Percentiles rank a stretch among this genome's conserved stretches.
Evolutionary conservation across 257 asterid genomes (phyloP).

Genomic region (Solanum chaucha): DNA sequence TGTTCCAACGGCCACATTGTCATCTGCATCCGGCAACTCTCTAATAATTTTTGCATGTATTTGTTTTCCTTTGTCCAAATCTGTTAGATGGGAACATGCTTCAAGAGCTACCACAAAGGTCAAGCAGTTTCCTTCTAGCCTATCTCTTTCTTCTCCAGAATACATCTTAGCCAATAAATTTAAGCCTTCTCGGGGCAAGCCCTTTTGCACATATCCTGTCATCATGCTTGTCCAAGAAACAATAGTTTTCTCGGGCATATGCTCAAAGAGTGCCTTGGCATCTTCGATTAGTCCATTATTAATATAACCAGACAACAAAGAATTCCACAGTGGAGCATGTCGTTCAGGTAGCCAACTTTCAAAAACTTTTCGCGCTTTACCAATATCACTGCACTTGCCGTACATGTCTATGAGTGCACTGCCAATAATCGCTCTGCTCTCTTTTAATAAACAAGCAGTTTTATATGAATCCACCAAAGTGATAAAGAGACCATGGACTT

Average conservation of each 20-base stretch:
- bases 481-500: conserved; percentile 25
- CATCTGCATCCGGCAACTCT: conserved; percentile 4
- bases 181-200: conserved; percentile 15
- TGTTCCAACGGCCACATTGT: conserved; percentile 27
- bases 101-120: conserved; percentile 33
- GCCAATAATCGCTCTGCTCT: conserved; percentile 10
- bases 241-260: conserved; percentile 25
- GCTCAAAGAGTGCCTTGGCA: conserved; percentile 20
- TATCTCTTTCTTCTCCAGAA: conserved; percentile 2
- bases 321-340: conserved; percentile 22
- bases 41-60: conserved; percentile 28
- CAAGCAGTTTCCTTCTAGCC: conserved; percentile 20
- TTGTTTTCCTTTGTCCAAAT: conserved; percentile 27
- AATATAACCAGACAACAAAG: conserved; percentile 22
- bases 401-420: conserved; percentile 34
- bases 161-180: conserved; percentile 21
- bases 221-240: conserved; percentile 40
- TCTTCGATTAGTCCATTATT: conserved; percentile 15
- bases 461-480: background rate
- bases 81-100: conserved; percentile 23
- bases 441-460: background rate
- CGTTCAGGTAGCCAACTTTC: conserved; percentile 12
- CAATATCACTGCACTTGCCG: conserved; percentile 20
- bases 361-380: conserved; percentile 18
- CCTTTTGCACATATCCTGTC: conserved; percentile 22